These are phyloP conservation scores for Xerocomus brunneocitrinus DNA, from an alignment of 768 basidiomycete species.

Conservation along the genomic window DNA sequence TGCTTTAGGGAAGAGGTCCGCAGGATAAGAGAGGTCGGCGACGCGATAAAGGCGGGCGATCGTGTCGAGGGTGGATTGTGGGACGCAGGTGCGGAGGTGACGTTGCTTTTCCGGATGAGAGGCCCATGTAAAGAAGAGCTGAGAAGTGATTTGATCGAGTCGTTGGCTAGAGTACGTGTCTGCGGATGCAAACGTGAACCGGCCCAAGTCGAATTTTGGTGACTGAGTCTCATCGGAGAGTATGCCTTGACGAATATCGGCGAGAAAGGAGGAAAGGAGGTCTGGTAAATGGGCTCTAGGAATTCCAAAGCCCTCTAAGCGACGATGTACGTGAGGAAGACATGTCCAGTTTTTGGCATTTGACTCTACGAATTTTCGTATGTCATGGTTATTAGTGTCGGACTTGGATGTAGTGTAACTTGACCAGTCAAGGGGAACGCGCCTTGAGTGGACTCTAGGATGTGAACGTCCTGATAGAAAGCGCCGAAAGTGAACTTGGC, in stretches of 20 bases:
- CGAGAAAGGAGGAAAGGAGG: constrained; percentile 42
- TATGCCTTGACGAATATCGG: constrained; percentile 35
- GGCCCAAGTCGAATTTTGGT: constrained; percentile 36
- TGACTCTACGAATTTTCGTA: constrained; percentile 29
- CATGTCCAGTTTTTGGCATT: constrained; percentile 40
- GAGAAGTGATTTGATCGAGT: constrained; percentile 49
- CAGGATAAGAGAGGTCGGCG: constrained; percentile 43
- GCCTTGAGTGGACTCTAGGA: neutral
- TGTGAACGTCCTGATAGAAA: constrained; percentile 5
- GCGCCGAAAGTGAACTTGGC: constrained; percentile 19
- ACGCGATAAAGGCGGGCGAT: constrained; percentile 38
- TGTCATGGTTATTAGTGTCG: constrained; percentile 5
- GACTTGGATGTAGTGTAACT: neutral
- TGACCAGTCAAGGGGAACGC: constrained; percentile 2
- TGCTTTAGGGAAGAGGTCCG: constrained; percentile 46
- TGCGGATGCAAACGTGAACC: constrained; percentile 38
- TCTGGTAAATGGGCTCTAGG: constrained; percentile 33
- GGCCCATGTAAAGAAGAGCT: constrained; percentile 56
- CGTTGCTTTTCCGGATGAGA: constrained; percentile 29
- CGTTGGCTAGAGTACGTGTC: constrained; percentile 23
- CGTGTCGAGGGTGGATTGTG: constrained; percentile 31
- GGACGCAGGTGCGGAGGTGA: constrained; percentile 25
- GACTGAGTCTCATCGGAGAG: constrained; percentile 13
- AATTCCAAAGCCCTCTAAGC: constrained; percentile 49
- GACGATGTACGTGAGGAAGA: constrained; percentile 28